Evolutionary conservation across 208 protist species (phyloP), one percentile per base, ranked within the genome.

Genomic region (Acanthamoeba healyi): DNA sequence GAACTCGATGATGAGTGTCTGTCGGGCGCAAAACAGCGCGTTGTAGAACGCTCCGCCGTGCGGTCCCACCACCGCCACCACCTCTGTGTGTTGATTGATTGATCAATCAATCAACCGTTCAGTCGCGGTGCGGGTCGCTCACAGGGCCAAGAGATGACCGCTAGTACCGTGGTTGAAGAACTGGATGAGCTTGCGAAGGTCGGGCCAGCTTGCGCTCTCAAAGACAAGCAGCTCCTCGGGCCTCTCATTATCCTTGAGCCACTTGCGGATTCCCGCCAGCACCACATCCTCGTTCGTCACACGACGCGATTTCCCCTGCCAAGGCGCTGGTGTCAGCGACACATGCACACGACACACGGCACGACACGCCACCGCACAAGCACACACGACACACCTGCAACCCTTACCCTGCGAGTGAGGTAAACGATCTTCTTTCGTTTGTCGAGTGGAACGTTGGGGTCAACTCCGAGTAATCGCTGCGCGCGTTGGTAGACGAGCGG

Each of bases 21-120:
- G 14, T 34, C 36, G 29, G 12, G 82, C 82, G 34, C 32, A 40
- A 34, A 54, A 90, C n/a, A 90, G 38, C 54, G 40, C 40, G 54
- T 90, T 90, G 82, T 90, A 90, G 58, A 90, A 90, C 14, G 82
- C 82, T 0, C 82, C 82, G 19, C 82, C 82, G 54, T 90, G 82
- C 32, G 82, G 82, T 5, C 82, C 82, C 6, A 90, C 34, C n/a
- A 70, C 54, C 14, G 82, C 82, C 54, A 90, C 58, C 17, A 70
- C 82, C 42, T 84, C 74, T 84, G 74, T n/a, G n/a, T n/a, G n/a
- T n/a, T n/a, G n/a, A n/a, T n/a, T 12, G 22, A 61, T 61, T 26
- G 54, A 61, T 61, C n/a, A n/a, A n/a, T n/a, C n/a, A n/a, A n/a
- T n/a, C n/a, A n/a, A n/a, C n/a, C n/a, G n/a, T n/a, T n/a, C n/a